Evolutionary conservation across 306 rosid genomes (phyloP), one percentile per base, ranked within the genome.

Genomic region (Corylus heterophylla): DNA sequence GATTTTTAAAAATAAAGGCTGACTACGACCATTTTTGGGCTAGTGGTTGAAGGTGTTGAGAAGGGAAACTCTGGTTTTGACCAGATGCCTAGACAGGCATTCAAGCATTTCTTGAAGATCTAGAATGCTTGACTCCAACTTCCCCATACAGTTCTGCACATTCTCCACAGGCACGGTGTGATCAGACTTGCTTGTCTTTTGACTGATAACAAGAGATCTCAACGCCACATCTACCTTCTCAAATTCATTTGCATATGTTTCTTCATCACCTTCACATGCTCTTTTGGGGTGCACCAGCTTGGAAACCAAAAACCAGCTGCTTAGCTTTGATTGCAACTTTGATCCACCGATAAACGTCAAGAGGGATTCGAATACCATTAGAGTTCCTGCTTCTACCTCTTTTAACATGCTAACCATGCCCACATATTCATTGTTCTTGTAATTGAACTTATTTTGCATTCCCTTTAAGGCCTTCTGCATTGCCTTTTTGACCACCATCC

Each of bases 11-110:
- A 55, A n/a, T 66, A 9, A 12, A 4, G 44, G 44, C 44, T 69
- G 52, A 52, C 25, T 13, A 2, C 10, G 75, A 74, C 71, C 5
- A 39, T 39, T 74, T 31, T n/a, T 76, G 69, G 81, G 54, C 70
- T 85, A 87, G 71, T 85, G 88, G 69, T 85, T 87, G 66, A 87
- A 78, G 71, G 75, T 87, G 66, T 87, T 87, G n/a, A 85, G 89
- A 76, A 87, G 82, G 54, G 84, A 77, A 67, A 87, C 90, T 76
- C 90, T 82, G 35, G 78, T 83, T 77, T 63, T 85, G 72, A 87
- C 78, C 66, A 85, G 81, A 17, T 84, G 27, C 76, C 82, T 87
- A 49, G 85, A 87, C 72, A 87, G 85, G 56, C 44, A 64, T 81
- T 80, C 90, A 59, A 87, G 76, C 55, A 75, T 80, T 61, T 78